Percentiles rank a stretch among this genome's conserved stretches.
These are phyloP conservation scores for Hypericum androsaemum DNA, from an alignment of 345 rosid species.

Conservation along the genomic window DNA sequence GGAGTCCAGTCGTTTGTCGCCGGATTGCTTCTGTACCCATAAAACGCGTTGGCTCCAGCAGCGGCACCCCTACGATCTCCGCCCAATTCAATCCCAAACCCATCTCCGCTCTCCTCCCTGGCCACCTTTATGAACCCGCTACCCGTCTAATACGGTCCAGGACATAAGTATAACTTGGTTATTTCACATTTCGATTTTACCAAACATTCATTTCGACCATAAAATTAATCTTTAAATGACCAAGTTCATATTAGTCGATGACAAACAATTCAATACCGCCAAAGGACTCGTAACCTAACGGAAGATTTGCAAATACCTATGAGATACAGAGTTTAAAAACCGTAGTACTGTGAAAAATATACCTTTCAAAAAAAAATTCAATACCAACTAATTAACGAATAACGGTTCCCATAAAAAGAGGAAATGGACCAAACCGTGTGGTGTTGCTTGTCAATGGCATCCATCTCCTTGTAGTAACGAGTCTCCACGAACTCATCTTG, in stretches of 20 bases:
- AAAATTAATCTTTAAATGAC: no score
- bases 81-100: constrained; percentile 12
- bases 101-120: constrained; percentile 28
- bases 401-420: background rate
- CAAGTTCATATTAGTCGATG: constrained; percentile 6
- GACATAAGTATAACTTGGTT: no score
- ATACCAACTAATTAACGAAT: no score
- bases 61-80: constrained; percentile 6
- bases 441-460: constrained; percentile 59
- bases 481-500: constrained; percentile 59
- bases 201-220: no score
- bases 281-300: no score
- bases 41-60: background rate
- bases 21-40: constrained; percentile 42
- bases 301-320: background rate
- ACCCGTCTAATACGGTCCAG: constrained; percentile 30
- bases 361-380: constrained; percentile 9
- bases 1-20: constrained; percentile 77
- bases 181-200: no score
- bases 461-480: constrained; percentile 43
- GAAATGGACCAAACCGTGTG: constrained; percentile 33
- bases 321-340: background rate
- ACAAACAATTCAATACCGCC: constrained; percentile 8
- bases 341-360: background rate
- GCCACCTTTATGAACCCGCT: constrained; percentile 54